A percentile compares a stretch with the other conserved stretches of the same genome.
Conservation (phyloP, 352 stramenopile genomes). For the Lagenidium sp. region DNA sequence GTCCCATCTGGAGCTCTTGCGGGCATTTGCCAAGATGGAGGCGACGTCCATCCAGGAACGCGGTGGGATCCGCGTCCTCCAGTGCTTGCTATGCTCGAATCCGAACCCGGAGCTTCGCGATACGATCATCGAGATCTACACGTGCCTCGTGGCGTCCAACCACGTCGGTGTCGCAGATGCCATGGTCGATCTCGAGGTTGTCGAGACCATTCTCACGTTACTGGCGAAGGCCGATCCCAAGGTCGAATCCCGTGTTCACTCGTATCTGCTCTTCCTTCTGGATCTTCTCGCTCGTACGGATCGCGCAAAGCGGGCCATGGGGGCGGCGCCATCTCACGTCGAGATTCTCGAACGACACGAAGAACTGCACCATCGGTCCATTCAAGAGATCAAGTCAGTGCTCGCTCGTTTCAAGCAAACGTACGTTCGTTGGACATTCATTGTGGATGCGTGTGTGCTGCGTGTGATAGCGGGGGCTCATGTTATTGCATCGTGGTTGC, state of each 20-base stretch:
- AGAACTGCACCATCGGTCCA: constrained; percentile 6
- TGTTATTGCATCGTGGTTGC: neutral
- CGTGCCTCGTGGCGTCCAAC: neutral
- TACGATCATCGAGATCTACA: constrained; percentile 11
- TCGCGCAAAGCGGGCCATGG: constrained; percentile 6
- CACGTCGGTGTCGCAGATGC: constrained; percentile 4
- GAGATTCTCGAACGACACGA: constrained; percentile 5
- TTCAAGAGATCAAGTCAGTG: constrained; percentile 17
- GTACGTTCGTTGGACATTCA: constrained; percentile 1
- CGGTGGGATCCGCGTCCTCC: constrained; percentile 9
- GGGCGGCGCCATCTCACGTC: constrained; percentile 5
- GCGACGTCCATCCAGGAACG: constrained; percentile 9
- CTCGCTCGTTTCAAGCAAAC: constrained; percentile 17
- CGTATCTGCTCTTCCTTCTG: constrained; percentile 9
- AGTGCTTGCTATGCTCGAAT: constrained; percentile 2
- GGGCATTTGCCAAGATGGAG: constrained; percentile 7
- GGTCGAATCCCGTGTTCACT: too few species aligned
- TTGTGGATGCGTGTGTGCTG: neutral
- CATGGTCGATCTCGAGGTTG: too few species aligned
- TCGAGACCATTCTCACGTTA: too few species aligned
- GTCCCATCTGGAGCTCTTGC: constrained; percentile 5
- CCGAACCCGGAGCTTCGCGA: neutral
- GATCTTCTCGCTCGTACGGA: constrained; percentile 12
- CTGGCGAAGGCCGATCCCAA: too few species aligned
- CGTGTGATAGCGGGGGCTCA: neutral